Evolutionary conservation across 202 grass and related monocot species (phyloP), one percentile per base, ranked within the genome.

Genomic region (Hordeum pubiflorum): DNA sequence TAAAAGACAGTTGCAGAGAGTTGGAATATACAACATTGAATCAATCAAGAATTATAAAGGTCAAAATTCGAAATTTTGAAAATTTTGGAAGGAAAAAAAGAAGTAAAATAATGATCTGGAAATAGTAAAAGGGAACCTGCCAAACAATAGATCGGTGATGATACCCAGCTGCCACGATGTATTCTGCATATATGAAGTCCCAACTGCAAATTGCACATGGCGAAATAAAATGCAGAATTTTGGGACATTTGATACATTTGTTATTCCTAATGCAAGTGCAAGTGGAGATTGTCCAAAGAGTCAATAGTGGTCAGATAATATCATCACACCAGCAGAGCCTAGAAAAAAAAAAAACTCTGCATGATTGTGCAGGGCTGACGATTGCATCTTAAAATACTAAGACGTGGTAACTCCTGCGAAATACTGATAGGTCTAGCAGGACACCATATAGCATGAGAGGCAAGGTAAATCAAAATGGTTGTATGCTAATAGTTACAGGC

Each of bases 101-200:
- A n/a, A n/a, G 13, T 26, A 56, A 72, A 11, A 37, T 1, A 40
- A 63, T 60, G 69, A 84, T 68, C 12, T 17, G 33, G 14, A 69
- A 64, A 64, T 58, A 14, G 11, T 34, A 48, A 68, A 82, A 12
- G 20, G 21, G 3, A 93, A 93, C 94, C 94, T 97, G 94, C 94
- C 94, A 93, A 72, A 97, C 89, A 83, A 90, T 86, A 74, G 94
- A 97, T 2, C 94, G 89, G 70, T 93, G 89, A 58, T 93, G 91
- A 82, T 82, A 71, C 24, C 94, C 94, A 20, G 91, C 85, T 15
- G 41, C 91, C 86, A 91, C 69, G 29, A 93, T 86, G 83, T 97
- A 97, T 69, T 97, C 94, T 71, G 94, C 87, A 57, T 97, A 97
- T 88, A 97, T 97, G 78, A 86, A 93, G 82, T 97, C 94, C 94